Percentiles rank a stretch among this genome's conserved stretches.
Evolutionary conservation across 2,329 filamentous ascomycete species (phyloP).

Genomic region (Aspergillus oerlinghausenensis): DNA sequence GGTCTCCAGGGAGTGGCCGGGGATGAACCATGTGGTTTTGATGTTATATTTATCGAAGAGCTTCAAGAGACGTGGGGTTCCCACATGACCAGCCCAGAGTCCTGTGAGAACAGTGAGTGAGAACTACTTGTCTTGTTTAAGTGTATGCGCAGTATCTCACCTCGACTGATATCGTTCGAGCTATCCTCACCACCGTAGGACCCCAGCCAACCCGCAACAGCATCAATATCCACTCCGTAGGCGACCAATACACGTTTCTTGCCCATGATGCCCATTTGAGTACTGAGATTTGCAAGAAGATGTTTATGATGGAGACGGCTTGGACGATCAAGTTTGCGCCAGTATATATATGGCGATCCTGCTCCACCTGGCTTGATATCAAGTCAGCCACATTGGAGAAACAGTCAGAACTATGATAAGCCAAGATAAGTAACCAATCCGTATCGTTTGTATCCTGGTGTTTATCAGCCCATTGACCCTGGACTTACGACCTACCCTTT

Average conservation of each 20-base stretch:
- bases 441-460: not conserved
- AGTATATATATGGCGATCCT: not conserved
- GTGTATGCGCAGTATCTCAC: constrained; percentile 31
- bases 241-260: constrained; percentile 52
- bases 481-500: not conserved
- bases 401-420: not conserved
- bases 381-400: not conserved
- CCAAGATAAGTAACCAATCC: not conserved
- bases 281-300: not conserved
- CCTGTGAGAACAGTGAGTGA: constrained; percentile 30
- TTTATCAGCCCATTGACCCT: not conserved
- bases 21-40: constrained; percentile 64
- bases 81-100: constrained; percentile 65
- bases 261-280: constrained; percentile 15
- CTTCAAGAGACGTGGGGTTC: constrained; percentile 62
- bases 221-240: constrained; percentile 71
- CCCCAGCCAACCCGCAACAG: constrained; percentile 71
- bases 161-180: constrained; percentile 67
- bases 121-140: not conserved
- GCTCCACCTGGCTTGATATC: not conserved
- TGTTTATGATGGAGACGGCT: not conserved
- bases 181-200: constrained; percentile 71
- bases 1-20: constrained; percentile 59
- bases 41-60: constrained; percentile 69
- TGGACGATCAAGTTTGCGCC: not conserved